Percentiles rank a stretch among this genome's conserved stretches.
Conservation (phyloP, 345 rosid species). For the Excoecaria cochinchinensis region DNA sequence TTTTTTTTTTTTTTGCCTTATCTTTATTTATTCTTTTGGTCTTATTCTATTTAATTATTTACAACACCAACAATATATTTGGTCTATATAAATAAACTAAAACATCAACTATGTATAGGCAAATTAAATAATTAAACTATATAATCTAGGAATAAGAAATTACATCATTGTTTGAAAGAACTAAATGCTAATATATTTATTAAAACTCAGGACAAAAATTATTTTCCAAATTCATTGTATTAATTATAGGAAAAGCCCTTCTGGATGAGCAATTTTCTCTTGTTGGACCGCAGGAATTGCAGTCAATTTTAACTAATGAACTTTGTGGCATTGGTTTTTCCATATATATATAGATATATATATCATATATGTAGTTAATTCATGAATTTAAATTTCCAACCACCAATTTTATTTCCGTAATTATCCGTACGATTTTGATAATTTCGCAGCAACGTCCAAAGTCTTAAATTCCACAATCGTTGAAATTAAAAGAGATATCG, state of each 20-base stretch:
- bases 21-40: too few relatives aligned
- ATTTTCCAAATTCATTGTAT: neutral
- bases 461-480: too few relatives aligned
- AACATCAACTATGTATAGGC: too few relatives aligned
- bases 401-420: neutral
- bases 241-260: neutral
- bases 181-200: neutral
- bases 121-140: too few relatives aligned
- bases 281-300: constrained; percentile 5
- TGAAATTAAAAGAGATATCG: too few relatives aligned
- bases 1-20: too few relatives aligned
- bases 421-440: neutral
- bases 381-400: neutral
- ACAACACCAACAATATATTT: too few relatives aligned
- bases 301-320: constrained; percentile 6
- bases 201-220: neutral
- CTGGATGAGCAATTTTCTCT: neutral
- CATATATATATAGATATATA: neutral
- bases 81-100: too few relatives aligned
- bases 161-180: too few relatives aligned
- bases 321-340: neutral
- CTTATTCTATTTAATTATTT: too few relatives aligned
- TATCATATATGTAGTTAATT: too few relatives aligned
- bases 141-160: too few relatives aligned
- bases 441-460: neutral